A percentile compares a stretch with the other conserved stretches of the same genome.
These are phyloP conservation scores for Pseudocercospora vitis DNA, from an alignment of 2,329 filamentous ascomycete genomes.

Conservation along the genomic window DNA sequence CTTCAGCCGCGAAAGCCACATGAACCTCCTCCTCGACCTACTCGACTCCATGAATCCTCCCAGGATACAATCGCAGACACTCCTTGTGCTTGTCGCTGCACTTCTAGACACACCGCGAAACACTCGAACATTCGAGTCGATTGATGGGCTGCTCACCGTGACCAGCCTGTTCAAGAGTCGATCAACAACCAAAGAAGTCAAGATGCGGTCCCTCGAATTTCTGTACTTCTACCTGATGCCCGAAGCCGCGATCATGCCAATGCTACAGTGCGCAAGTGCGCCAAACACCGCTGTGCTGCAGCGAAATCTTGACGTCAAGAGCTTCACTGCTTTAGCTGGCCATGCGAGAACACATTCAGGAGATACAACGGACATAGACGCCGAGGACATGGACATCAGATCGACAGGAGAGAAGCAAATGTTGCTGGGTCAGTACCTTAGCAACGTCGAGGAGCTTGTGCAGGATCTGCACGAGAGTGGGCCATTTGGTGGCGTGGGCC, in stretches of 20 bases:
- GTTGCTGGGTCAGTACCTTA: constrained; percentile 73
- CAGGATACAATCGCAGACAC: constrained; percentile 83
- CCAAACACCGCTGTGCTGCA: constrained; percentile 33
- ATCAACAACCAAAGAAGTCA: constrained; percentile 81
- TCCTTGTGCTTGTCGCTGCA: constrained; percentile 85
- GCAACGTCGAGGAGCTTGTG: constrained; percentile 80
- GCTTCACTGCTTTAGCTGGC: constrained; percentile 21
- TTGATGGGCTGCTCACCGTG: constrained; percentile 87
- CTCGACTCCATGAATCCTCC: constrained; percentile 88
- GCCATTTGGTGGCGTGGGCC: constrained; percentile 53
- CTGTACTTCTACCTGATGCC: constrained; percentile 99
- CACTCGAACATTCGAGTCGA: constrained; percentile 85
- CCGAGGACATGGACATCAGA: constrained; percentile 50
- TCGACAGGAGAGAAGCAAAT: constrained; percentile 79
- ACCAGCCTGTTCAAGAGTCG: constrained; percentile 91
- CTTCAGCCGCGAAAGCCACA: constrained; percentile 85
- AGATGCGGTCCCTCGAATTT: constrained; percentile 94
- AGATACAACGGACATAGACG: constrained; percentile 40
- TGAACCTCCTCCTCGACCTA: constrained; percentile 95
- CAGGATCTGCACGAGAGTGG: constrained; percentile 75
- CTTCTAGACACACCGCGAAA: constrained; percentile 84
- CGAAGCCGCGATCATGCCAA: constrained; percentile 58
- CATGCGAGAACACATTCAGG: constrained; percentile 36
- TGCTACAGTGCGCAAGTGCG: constrained; percentile 23
- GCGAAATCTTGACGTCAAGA: constrained; percentile 27